Evolutionary conservation across 345 rosid species (phyloP).

Genomic region (Boechera retrofracta): DNA sequence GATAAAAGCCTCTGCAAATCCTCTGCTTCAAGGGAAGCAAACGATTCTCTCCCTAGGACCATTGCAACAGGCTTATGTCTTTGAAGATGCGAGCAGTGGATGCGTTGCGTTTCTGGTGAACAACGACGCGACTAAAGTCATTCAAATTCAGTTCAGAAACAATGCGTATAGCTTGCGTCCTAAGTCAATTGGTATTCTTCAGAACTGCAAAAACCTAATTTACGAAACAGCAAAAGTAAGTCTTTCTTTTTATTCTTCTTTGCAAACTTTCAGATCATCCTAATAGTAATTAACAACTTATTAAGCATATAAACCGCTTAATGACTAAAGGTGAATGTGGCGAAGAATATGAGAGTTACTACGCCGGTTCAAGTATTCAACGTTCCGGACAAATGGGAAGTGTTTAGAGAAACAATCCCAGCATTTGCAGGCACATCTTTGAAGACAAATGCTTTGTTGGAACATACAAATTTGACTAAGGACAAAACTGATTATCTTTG

Average conservation of each 20-base stretch:
- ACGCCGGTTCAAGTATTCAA: conserved; percentile 44
- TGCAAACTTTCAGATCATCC: background rate
- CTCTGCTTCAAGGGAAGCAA: conserved; percentile 64
- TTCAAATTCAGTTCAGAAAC: conserved; percentile 54
- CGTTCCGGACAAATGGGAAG: conserved; percentile 52
- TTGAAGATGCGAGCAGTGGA: conserved; percentile 55
- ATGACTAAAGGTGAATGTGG: conserved; percentile 55
- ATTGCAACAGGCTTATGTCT: conserved; percentile 81
- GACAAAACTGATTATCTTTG: conserved; percentile 88
- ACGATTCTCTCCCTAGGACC: conserved; percentile 62
- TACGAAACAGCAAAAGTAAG: conserved; percentile 81
- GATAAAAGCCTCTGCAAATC: conserved; percentile 53
- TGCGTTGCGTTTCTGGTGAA: conserved; percentile 91
- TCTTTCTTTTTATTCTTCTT: background rate
- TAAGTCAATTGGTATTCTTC: conserved; percentile 71
- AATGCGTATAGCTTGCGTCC: conserved; percentile 58
- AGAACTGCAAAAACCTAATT: conserved; percentile 59
- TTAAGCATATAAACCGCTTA: background rate
- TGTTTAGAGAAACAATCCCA: conserved; percentile 62
- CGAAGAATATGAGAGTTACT: conserved; percentile 51
- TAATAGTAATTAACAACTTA: background rate
- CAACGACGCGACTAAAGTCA: conserved; percentile 42
- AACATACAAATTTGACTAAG: conserved; percentile 76
- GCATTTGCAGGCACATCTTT: conserved; percentile 57
- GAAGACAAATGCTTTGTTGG: conserved; percentile 54